These are phyloP conservation scores for Stereum hirsutum DNA, from an alignment of 1,284 basidiomycete genomes.

Conservation along the genomic window DNA sequence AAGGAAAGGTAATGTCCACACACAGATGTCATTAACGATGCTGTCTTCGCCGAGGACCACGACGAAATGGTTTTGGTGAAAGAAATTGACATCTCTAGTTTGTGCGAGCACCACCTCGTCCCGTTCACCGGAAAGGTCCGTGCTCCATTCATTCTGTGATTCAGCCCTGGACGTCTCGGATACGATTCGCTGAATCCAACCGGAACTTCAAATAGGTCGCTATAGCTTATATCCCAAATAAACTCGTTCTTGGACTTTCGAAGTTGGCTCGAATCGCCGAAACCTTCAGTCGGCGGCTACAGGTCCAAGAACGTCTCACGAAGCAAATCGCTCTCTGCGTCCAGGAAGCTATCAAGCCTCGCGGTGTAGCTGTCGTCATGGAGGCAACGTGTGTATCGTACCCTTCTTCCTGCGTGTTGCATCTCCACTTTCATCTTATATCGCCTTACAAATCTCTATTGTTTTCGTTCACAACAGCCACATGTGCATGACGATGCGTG, in stretches of 20 bases:
- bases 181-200: constrained; percentile 9
- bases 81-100: constrained; percentile 94
- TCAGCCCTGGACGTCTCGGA: too few species aligned
- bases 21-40: constrained; percentile 95
- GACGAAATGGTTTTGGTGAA: constrained; percentile 99
- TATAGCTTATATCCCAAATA: constrained; percentile 87
- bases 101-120: constrained; percentile 99
- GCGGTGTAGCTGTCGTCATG: constrained; percentile 99
- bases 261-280: constrained; percentile 98
- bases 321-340: constrained; percentile 97
- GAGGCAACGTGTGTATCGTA: constrained; percentile 77
- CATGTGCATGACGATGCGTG: constrained; percentile 99
- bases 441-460: not conserved
- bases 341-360: constrained; percentile 94
- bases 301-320: constrained; percentile 96
- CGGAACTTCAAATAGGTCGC: constrained; percentile 37
- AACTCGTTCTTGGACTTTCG: constrained; percentile 91
- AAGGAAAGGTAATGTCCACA: constrained; percentile 9
- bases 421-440: constrained; percentile 8
- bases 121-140: constrained; percentile 96
- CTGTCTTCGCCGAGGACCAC: constrained; percentile 98
- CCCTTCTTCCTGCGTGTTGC: constrained; percentile 1
- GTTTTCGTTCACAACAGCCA: constrained; percentile 60
- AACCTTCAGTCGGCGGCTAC: constrained; percentile 91
- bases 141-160: constrained; percentile 6